Percentiles rank a stretch among this genome's conserved stretches.
Conservation (phyloP, 1,139 yeast species). For the Yamadazyma trypodendri region DNA sequence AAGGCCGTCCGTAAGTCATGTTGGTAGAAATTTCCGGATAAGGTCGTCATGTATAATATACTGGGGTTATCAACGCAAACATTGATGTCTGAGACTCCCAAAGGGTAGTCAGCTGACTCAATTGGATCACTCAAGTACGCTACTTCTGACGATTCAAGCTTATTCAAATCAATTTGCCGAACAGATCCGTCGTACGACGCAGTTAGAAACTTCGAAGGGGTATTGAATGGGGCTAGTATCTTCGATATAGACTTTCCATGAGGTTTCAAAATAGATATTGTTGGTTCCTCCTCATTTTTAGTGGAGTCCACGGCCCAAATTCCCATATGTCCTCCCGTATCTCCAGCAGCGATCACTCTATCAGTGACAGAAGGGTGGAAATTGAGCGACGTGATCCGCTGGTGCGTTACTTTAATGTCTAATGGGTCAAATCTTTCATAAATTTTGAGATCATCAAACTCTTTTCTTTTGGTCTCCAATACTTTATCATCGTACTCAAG, state of each 20-base stretch:
- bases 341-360: conserved; percentile 78
- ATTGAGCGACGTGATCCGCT: conserved; percentile 68
- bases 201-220: conserved; percentile 59
- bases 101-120: conserved; percentile 29
- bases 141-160: conserved; percentile 58
- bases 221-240: conserved; percentile 51
- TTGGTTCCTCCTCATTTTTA: conserved; percentile 43
- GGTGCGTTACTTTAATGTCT: conserved; percentile 68
- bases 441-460: conserved; percentile 49
- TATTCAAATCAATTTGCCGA: conserved; percentile 65
- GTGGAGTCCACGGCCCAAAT: conserved; percentile 74
- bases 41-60: conserved; percentile 67
- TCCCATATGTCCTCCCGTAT: conserved; percentile 79
- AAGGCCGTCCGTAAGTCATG: conserved; percentile 61
- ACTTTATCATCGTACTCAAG: conserved; percentile 33
- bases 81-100: conserved; percentile 66
- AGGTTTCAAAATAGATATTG: conserved; percentile 61
- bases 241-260: conserved; percentile 76
- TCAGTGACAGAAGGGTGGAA: conserved; percentile 73
- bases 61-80: conserved; percentile 46
- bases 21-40: conserved; percentile 72
- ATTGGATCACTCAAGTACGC: conserved; percentile 52
- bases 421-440: conserved; percentile 63
- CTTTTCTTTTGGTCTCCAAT: conserved; percentile 47
- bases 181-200: conserved; percentile 88